Evolutionary conservation across 176 grass and related monocot species (phyloP).

Genomic region (Paspalum notatum): DNA sequence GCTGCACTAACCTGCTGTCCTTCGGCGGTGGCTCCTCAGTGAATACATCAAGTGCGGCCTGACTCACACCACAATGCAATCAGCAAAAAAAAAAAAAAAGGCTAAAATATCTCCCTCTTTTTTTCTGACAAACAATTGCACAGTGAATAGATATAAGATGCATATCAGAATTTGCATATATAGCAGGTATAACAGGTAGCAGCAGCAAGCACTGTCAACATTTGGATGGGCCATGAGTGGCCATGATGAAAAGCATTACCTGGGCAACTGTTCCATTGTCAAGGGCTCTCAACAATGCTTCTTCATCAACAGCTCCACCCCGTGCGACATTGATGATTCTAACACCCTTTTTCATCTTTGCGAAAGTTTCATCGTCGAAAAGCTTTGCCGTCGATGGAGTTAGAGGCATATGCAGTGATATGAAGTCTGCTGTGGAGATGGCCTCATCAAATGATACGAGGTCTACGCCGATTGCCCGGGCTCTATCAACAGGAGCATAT

Average conservation of each 20-base stretch:
- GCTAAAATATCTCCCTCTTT: slow-evolving; percentile 3
- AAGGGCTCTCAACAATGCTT: slow-evolving; percentile 79
- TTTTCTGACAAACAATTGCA: slow-evolving; percentile 26
- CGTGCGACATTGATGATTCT: slow-evolving; percentile 92
- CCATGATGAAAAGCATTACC: slow-evolving; percentile 38
- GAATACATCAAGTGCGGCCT: slow-evolving; percentile 97
- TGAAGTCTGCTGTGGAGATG: slow-evolving; percentile 79
- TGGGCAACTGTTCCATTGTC: slow-evolving; percentile 80
- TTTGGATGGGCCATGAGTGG: neutral
- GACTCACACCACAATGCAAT: slow-evolving; percentile 39
- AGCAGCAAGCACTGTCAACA: neutral
- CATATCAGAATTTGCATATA: neutral
- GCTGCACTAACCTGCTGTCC: slow-evolving; percentile 77
- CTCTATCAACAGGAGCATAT: slow-evolving; percentile 81
- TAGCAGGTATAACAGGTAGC: neutral
- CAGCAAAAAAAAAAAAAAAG: slow-evolving; percentile 43
- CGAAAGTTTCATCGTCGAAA: slow-evolving; percentile 84
- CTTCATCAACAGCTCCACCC: slow-evolving; percentile 94
- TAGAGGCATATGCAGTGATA: slow-evolving; percentile 92
- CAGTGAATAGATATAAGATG: slow-evolving; percentile 2
- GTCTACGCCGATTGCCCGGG: slow-evolving; percentile 77
- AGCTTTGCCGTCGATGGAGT: slow-evolving; percentile 75
- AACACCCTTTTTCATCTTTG: slow-evolving; percentile 74
- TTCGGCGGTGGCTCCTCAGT: slow-evolving; percentile 75
- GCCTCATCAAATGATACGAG: slow-evolving; percentile 90